These are phyloP conservation scores for Tillandsia fasciculata DNA, from an alignment of 176 grass and related monocot genomes.

Conservation along the genomic window DNA sequence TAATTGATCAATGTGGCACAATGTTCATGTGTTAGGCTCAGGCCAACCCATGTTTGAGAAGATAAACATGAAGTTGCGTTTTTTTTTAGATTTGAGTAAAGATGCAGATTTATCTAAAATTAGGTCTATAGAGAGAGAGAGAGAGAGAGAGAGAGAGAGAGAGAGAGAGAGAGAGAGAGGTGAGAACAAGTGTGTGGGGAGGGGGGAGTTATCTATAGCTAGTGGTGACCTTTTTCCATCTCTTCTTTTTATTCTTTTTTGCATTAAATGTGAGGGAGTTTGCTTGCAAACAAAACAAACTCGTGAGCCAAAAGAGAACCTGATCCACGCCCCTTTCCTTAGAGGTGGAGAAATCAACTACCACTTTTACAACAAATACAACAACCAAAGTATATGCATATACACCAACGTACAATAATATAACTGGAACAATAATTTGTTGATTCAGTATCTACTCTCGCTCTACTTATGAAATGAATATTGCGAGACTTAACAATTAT, in stretches of 20 bases:
- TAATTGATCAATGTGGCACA: conserved; percentile 25
- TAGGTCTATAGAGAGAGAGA: background rate
- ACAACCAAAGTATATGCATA: background rate
- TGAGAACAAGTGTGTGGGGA: background rate
- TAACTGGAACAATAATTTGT: too few relatives aligned
- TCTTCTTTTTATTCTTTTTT: background rate
- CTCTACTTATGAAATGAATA: too few relatives aligned
- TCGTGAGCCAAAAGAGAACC: conserved; percentile 34
- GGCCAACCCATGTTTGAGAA: conserved; percentile 9
- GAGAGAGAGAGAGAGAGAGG: background rate
- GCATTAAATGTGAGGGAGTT: conserved; percentile 7
- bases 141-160: background rate
- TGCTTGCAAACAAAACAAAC: conserved; percentile 48
- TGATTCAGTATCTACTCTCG: too few relatives aligned
- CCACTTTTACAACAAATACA: background rate
- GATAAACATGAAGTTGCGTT: conserved; percentile 19
- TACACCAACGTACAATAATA: too few relatives aligned
- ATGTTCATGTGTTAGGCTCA: conserved; percentile 12
- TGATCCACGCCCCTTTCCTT: conserved; percentile 33
- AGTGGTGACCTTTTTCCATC: background rate
- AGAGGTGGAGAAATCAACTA: conserved; percentile 46
- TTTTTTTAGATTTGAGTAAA: conserved; percentile 9
- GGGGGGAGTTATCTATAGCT: conserved; percentile 2
- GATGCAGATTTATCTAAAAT: conserved; percentile 18
- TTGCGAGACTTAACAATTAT: too few relatives aligned